Percentiles rank a stretch among this genome's conserved stretches.
These are phyloP conservation scores for Exsudoporus frostii DNA, from an alignment of 768 basidiomycete species.

Conservation along the genomic window DNA sequence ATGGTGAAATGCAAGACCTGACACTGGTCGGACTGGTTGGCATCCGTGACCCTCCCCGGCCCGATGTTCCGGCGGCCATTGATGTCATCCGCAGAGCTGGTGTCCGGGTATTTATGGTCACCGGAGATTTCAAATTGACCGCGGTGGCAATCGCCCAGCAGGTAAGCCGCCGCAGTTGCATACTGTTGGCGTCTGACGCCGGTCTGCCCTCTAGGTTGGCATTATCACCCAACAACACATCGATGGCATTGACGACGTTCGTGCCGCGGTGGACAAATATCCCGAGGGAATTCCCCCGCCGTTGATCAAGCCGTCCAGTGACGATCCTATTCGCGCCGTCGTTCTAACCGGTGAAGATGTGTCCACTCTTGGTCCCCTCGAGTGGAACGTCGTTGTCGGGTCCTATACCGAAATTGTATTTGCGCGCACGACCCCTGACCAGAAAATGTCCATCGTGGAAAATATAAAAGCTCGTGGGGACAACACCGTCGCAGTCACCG, in stretches of 20 bases:
- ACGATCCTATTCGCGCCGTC: conserved; percentile 38
- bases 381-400: conserved; percentile 41
- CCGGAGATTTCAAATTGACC: conserved; percentile 54
- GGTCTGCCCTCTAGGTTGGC: conserved; percentile 32
- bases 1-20: conserved; percentile 36
- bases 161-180: conserved; percentile 27
- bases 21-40: conserved; percentile 51
- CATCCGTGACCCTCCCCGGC: conserved; percentile 54
- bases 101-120: conserved; percentile 54
- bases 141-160: conserved; percentile 49
- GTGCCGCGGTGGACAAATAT: conserved; percentile 15
- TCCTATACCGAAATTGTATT: conserved; percentile 46
- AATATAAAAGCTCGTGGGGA: conserved; percentile 46
- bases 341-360: conserved; percentile 47
- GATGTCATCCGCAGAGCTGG: conserved; percentile 47
- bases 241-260: conserved; percentile 34
- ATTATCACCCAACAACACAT: conserved; percentile 39
- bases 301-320: conserved; percentile 34
- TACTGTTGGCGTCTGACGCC: neutral
- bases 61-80: conserved; percentile 47
- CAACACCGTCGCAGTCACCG: conserved; percentile 51
- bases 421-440: conserved; percentile 53
- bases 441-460: conserved; percentile 56
- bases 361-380: conserved; percentile 31
- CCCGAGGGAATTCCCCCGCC: conserved; percentile 13